Percentiles rank a stretch among this genome's conserved stretches.
These are phyloP conservation scores for Malus sieversii DNA, from an alignment of 306 rosid species.

Conservation along the genomic window DNA sequence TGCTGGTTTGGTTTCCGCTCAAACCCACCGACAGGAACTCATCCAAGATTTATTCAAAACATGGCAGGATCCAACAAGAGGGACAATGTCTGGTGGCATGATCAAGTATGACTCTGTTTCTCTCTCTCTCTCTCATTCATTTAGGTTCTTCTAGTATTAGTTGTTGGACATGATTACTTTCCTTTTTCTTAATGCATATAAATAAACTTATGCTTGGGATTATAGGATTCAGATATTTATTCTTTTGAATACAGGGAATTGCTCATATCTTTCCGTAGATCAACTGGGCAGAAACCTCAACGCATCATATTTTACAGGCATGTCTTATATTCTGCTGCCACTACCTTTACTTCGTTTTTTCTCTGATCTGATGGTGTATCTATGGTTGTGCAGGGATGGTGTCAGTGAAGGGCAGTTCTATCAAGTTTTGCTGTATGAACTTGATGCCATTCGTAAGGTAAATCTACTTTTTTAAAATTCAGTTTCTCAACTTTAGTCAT, in stretches of 20 bases:
- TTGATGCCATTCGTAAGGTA: conserved; percentile 74
- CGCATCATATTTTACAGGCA: conserved; percentile 92
- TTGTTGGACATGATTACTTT: not conserved
- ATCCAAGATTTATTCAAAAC: conserved; percentile 71
- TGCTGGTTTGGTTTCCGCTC: conserved; percentile 76
- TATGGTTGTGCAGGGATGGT: conserved; percentile 62
- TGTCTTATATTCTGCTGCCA: not conserved
- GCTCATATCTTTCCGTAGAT: conserved; percentile 92
- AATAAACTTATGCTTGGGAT: not conserved
- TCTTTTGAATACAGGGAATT: conserved; percentile 56
- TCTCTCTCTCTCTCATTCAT: not conserved
- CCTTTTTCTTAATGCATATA: not conserved
- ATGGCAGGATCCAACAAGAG: conserved; percentile 68
- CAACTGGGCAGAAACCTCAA: conserved; percentile 91
- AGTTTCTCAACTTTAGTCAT: not conserved
- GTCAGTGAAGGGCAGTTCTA: conserved; percentile 78
- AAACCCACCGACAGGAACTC: conserved; percentile 70
- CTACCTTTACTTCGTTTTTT: not conserved
- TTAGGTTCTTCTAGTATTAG: not conserved
- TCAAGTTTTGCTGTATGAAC: conserved; percentile 68
- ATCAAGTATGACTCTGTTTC: conserved; percentile 39
- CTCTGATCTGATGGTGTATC: not conserved
- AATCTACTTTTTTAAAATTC: not conserved
- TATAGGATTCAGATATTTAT: not conserved
- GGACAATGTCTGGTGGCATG: conserved; percentile 75